Evolutionary conservation across 257 asterid genomes (phyloP).

Genomic region (Fraxinus quadrangulata): DNA sequence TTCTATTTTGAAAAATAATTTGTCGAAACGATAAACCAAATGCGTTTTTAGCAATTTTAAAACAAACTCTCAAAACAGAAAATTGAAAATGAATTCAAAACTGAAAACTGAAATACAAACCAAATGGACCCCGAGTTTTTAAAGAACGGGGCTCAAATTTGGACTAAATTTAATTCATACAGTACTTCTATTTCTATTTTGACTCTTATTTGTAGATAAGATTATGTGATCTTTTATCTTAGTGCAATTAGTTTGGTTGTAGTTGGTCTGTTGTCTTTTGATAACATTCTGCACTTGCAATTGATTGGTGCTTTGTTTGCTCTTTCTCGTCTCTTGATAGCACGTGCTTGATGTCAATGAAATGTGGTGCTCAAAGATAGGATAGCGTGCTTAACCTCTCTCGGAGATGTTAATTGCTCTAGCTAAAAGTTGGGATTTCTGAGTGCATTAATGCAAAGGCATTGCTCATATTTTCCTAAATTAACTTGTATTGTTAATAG

Average conservation of each 20-base stretch:
- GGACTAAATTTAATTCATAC: not conserved
- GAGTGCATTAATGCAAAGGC: not conserved
- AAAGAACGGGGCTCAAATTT: no score
- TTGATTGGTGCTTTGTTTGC: not conserved
- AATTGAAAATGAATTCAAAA: no score
- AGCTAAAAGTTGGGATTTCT: not conserved
- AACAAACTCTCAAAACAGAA: no score
- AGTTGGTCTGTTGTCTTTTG: not conserved
- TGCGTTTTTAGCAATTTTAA: no score
- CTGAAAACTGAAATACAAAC: no score
- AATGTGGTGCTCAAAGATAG: not conserved
- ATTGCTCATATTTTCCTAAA: not conserved
- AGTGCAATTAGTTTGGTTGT: not conserved
- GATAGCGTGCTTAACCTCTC: not conserved
- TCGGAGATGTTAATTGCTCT: not conserved
- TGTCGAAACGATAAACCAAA: no score
- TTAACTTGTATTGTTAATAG: not conserved
- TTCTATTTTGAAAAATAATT: no score
- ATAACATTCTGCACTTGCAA: not conserved
- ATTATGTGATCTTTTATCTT: not conserved
- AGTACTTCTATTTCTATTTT: not conserved
- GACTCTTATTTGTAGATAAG: conserved; percentile 1
- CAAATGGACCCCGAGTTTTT: no score
- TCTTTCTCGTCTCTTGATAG: not conserved
- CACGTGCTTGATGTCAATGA: not conserved